Percentiles rank a stretch among this genome's conserved stretches.
These are phyloP conservation scores for Thoreauomyces humboldtii DNA, from an alignment of 192 early-diverging fungal genomes.

Conservation along the genomic window DNA sequence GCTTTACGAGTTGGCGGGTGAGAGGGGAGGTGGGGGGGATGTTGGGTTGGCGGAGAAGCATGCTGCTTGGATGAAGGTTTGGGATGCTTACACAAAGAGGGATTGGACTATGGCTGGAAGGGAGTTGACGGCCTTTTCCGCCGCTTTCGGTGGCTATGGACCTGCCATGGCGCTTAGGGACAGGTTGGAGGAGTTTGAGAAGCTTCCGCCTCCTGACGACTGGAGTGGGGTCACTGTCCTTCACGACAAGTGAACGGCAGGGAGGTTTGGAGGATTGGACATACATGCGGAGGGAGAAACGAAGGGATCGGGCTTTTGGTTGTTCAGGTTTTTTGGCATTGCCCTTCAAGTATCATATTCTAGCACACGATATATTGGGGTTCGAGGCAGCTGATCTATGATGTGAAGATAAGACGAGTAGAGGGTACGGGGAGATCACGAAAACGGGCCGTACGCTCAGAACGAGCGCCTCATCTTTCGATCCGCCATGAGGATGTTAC, in stretches of 20 bases:
- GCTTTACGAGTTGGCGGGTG: background rate
- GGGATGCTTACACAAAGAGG: background rate
- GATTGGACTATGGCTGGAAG: background rate
- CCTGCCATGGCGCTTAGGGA: background rate
- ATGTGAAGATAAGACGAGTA: too few species aligned
- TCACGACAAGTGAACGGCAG: background rate
- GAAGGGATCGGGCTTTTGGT: too few species aligned
- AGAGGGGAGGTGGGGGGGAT: background rate
- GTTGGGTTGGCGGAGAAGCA: background rate
- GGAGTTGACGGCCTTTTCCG: background rate
- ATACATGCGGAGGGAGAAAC: too few species aligned
- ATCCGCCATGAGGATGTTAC: constrained; percentile 43
- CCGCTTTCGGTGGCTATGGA: background rate
- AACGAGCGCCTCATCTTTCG: constrained; percentile 21
- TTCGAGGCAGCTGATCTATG: too few species aligned
- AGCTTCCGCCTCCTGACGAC: background rate
- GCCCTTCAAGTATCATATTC: too few species aligned
- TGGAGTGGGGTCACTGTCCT: background rate
- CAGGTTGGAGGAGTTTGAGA: background rate
- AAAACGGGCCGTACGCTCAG: too few species aligned
- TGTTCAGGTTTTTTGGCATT: too few species aligned
- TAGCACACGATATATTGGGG: too few species aligned
- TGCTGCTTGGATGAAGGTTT: background rate
- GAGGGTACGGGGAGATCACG: too few species aligned
- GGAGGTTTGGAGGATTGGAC: too few species aligned